Evolutionary conservation across 495 filamentous ascomycete genomes (phyloP).

Genomic region (Hyaloscypha finlandica): DNA sequence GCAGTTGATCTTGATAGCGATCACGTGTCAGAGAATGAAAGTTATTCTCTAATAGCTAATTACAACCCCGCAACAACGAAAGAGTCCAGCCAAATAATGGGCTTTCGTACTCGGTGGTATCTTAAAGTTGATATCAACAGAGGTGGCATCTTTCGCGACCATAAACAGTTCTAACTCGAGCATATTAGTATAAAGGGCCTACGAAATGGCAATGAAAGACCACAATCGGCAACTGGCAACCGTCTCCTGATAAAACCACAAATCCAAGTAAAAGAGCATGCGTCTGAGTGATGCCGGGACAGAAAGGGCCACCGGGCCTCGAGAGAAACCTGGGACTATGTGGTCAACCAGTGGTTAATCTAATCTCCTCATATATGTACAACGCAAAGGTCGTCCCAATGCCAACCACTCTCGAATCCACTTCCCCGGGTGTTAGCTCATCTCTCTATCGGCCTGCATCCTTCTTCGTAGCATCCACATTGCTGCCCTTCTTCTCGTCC

Average conservation of each 20-base stretch:
- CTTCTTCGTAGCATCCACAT: slow-evolving; percentile 68
- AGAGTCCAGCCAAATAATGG: too few species aligned
- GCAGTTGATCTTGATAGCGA: not conserved
- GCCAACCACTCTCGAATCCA: not conserved
- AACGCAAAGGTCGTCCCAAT: slow-evolving; percentile 15
- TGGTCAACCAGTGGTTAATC: slow-evolving; percentile 20
- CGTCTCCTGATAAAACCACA: too few species aligned
- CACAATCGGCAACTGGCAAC: too few species aligned
- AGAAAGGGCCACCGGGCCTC: not conserved
- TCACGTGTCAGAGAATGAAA: not conserved
- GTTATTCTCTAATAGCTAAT: too few species aligned
- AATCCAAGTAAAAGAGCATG: not conserved
- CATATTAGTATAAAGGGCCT: too few species aligned
- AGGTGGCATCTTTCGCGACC: too few species aligned
- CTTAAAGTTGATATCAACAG: too few species aligned
- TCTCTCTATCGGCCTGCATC: slow-evolving; percentile 56
- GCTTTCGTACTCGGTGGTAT: too few species aligned
- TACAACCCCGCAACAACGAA: too few species aligned
- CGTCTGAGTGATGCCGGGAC: not conserved
- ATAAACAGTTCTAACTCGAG: too few species aligned
- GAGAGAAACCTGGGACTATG: not conserved
- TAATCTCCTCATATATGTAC: slow-evolving; percentile 22
- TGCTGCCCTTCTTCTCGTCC: slow-evolving; percentile 62
- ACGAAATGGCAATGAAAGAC: too few species aligned
- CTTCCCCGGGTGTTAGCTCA: not conserved